These are phyloP conservation scores for Cicer chorassanicum DNA, from an alignment of 306 rosid genomes.

Conservation along the genomic window DNA sequence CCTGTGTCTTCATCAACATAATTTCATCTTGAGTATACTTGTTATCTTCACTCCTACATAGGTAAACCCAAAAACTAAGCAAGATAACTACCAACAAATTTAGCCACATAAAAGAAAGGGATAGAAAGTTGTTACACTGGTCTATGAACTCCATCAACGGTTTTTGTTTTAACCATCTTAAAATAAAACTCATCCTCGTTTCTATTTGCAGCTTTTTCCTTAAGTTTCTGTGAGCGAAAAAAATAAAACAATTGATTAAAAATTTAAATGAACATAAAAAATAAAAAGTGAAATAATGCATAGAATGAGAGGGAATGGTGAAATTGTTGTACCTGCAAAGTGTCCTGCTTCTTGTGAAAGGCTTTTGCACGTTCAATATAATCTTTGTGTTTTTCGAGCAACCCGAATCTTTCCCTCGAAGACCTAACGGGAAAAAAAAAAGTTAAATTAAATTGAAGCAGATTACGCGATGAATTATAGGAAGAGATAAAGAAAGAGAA, in stretches of 20 bases:
- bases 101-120: constrained; percentile 13
- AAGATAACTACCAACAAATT: background rate
- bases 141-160: constrained; percentile 73
- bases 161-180: constrained; percentile 67
- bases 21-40: constrained; percentile 77
- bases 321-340: constrained; percentile 56
- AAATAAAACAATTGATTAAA: background rate
- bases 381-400: constrained; percentile 90
- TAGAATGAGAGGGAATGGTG: background rate
- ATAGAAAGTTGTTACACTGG: constrained; percentile 48
- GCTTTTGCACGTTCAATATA: constrained; percentile 79
- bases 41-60: constrained; percentile 67
- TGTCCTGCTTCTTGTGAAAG: constrained; percentile 71
- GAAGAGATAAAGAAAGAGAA: background rate
- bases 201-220: constrained; percentile 71
- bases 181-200: constrained; percentile 87
- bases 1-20: constrained; percentile 82
- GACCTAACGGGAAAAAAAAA: constrained; percentile 49
- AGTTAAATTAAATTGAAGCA: constrained; percentile 15
- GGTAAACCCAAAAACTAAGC: background rate
- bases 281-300: too few relatives aligned
- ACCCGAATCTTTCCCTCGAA: constrained; percentile 70
- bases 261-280: background rate
- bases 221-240: constrained; percentile 61
- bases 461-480: background rate